Base-by-base conservation (phyloP, 441 rosid species). In the Croton setiger region DNA sequence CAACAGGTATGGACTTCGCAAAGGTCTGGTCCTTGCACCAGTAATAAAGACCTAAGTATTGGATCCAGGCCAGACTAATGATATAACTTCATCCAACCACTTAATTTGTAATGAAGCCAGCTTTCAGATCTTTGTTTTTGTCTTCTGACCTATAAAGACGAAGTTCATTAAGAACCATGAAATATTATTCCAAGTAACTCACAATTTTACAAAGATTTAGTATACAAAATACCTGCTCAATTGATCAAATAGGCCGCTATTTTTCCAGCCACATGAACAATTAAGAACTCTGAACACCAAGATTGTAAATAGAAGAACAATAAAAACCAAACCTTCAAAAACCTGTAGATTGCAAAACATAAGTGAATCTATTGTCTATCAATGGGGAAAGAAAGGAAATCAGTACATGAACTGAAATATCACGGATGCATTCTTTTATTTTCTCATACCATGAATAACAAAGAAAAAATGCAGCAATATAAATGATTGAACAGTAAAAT, bases 31-130 rank as follows among this genome's bases (percentile, higher is more conserved):
- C 83, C 69, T 75, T 73, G 70, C 71, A 78, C 81, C 82, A 76
- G 83, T 52, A 70, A 87, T 36, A 80, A 74, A 80, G 75, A 37
- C 80, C 84, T 56, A 80, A 76, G 83, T 71, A 78, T 64, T 79
- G 82, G 75, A 82, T 87, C 97, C 93, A 86, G 88, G 91, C 92
- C 96, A 91, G 96, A 79, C 60, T 79, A 81, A 59, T 66, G 66
- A 71, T 66, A 70, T 31, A 51, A 68, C 61, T 62, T 66, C 55
- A 27, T 58, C 66, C 64, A 41, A 66, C 75, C 15, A 44, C 60
- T 57, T 53, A 62, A 59, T 57, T 70, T 66, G 73, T 21, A n/a
- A 62, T 64, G 54, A 36, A 61, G 39, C 48, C 67, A 69, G 43
- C 70, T 27, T 27, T 27, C 13, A 36, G 72, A 79, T 68, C 77